Evolutionary conservation across 768 basidiomycete genomes (phyloP).

Genomic region (Pleurotus djamor): DNA sequence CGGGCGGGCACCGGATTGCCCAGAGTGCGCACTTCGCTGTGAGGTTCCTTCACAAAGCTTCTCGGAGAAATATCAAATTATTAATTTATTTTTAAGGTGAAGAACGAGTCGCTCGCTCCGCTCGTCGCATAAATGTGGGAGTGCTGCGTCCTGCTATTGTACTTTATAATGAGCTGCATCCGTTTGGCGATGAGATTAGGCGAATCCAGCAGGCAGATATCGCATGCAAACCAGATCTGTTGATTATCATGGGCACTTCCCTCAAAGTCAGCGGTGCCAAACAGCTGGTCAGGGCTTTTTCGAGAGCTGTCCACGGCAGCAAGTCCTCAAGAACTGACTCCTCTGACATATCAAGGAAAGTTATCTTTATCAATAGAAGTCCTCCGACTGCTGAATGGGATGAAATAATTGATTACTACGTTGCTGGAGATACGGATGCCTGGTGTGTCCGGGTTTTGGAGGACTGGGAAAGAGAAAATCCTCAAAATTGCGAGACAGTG

Average conservation of each 20-base stretch:
- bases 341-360: conserved; percentile 58
- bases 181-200: conserved; percentile 90
- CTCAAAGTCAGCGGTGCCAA: conserved; percentile 95
- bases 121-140: conserved; percentile 76
- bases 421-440: conserved; percentile 78
- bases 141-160: conserved; percentile 90
- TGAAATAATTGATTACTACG: conserved; percentile 85
- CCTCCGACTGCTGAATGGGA: conserved; percentile 86
- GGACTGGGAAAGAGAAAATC: conserved; percentile 87
- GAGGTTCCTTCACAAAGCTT: conserved; percentile 28
- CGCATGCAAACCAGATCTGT: conserved; percentile 78
- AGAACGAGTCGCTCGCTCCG: conserved; percentile 79
- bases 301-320: conserved; percentile 70
- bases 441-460: conserved; percentile 80
- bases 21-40: conserved; percentile 83
- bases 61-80: background rate
- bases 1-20: conserved; percentile 81
- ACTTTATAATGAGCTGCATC: conserved; percentile 93
- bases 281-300: conserved; percentile 92
- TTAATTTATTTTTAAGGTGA: conserved; percentile 41
- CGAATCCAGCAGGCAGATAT: conserved; percentile 76
- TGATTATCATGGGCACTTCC: conserved; percentile 97
- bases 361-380: conserved; percentile 92
- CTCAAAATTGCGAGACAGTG: conserved; percentile 90
- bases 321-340: conserved; percentile 30